These are phyloP conservation scores for Brassica balearica DNA, from an alignment of 441 rosid species.

Conservation along the genomic window DNA sequence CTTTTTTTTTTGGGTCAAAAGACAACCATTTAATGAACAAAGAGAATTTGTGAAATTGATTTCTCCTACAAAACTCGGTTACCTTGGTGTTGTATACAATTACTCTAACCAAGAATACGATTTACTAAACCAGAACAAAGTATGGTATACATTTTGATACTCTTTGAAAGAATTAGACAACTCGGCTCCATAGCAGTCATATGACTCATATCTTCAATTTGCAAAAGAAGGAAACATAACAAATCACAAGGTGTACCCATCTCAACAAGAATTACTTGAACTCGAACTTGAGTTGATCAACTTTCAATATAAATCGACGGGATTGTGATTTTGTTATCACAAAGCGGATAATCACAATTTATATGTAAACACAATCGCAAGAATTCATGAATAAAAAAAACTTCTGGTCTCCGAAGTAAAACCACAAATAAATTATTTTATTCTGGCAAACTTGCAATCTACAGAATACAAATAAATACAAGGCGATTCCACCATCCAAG, in stretches of 20 bases:
- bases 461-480: slow-evolving; percentile 7
- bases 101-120: neutral
- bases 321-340: neutral
- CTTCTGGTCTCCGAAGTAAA: neutral
- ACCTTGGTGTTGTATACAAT: too few species aligned
- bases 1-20: too few species aligned
- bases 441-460: slow-evolving; percentile 28
- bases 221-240: neutral
- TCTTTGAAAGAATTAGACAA: neutral
- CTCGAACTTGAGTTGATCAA: neutral
- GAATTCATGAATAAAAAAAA: neutral
- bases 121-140: neutral
- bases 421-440: neutral
- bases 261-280: neutral
- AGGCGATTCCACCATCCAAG: slow-evolving; percentile 17
- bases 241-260: neutral
- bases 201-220: neutral
- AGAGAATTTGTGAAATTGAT: neutral
- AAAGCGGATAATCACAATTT: neutral
- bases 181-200: neutral
- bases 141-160: neutral
- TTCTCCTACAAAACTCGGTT: neutral
- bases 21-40: neutral
- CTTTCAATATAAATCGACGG: neutral
- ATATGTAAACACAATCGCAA: neutral